Base-by-base conservation (phyloP, 2,329 filamentous ascomycete genomes). In the Colletotrichum musae region DNA sequence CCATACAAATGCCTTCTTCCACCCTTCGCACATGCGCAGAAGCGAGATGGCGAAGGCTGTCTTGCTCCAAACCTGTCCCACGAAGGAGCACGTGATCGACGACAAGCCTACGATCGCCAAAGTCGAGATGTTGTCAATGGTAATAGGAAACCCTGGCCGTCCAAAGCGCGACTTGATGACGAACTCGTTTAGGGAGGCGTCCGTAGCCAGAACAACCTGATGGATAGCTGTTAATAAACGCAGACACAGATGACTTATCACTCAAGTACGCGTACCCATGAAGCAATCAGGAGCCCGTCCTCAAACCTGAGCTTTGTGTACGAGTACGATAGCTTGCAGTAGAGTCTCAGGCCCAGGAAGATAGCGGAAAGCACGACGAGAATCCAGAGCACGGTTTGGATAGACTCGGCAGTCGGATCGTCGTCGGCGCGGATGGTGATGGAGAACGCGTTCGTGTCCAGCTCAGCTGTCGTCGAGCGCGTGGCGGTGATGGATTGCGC, bases 11-110 rank as follows among this genome's bases (percentile, higher is more conserved):
- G 56, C 56, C 43, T 73, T 75, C 48, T 75, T 72, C 63, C 71
- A 71, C 4, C 76, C 75, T 7, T 75, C 70, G 6, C 74, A 74
- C 36, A 81, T 72, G 4, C 77, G 74, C 10, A 79, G 71, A 4
- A 81, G 72, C 4, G 79, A 80, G 4, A 81, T 59, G 9, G 78
- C 79, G 51, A 82, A 81, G 2, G 80, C 80, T 0, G 80, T 81
- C 69, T 82, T 82, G 68, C 78, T 80, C 78, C 76, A 81, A 15
- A 76, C 75, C 9, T 43, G 80, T 74, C 5, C 76, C 75, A 24
- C 80, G 62, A 48, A 82, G 74, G 21, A 78, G 75, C 47, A 77
- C 67, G 24, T 75, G 75, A 57, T 74, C 71, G 21, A 75, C 64
- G 39, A 74, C 56, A 69, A 64, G 24, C 69, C 71, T 15, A 77